Evolutionary conservation across 768 basidiomycete species (phyloP).

Genomic region (Strobilomyces dryophilus): DNA sequence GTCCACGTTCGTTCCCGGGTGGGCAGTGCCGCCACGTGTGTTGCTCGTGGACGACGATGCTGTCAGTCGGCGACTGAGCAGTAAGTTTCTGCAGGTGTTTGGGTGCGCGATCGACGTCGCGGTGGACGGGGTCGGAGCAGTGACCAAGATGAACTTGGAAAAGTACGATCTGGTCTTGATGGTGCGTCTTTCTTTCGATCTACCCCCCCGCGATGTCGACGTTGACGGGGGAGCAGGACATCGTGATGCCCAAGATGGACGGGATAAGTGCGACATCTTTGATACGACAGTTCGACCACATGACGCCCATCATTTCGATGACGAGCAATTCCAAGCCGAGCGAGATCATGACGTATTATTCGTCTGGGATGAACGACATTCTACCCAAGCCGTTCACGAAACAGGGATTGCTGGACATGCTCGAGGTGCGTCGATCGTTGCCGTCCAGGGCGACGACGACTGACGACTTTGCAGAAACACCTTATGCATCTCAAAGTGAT

Average conservation of each 20-base stretch:
- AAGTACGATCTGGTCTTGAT: conserved; percentile 96
- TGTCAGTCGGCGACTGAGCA: conserved; percentile 81
- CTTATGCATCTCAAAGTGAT: conserved; percentile 83
- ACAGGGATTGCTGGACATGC: conserved; percentile 84
- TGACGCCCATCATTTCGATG: conserved; percentile 98
- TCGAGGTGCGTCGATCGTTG: conserved; percentile 57
- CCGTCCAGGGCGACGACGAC: not conserved
- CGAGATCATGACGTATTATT: conserved; percentile 81
- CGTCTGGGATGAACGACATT: conserved; percentile 89
- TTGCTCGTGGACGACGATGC: conserved; percentile 94
- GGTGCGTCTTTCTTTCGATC: conserved; percentile 48
- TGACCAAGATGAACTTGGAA: conserved; percentile 94
- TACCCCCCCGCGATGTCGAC: too few species aligned
- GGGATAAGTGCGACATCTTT: conserved; percentile 89
- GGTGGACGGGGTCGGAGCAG: conserved; percentile 87
- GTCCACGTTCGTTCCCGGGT: conserved; percentile 81
- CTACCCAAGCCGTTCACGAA: conserved; percentile 98
- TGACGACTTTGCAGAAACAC: conserved; percentile 56
- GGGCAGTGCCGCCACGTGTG: conserved; percentile 89
- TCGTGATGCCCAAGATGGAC: conserved; percentile 89
- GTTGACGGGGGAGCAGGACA: conserved; percentile 55
- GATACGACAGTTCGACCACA: conserved; percentile 91
- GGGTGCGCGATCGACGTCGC: conserved; percentile 94
- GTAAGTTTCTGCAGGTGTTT: conserved; percentile 93
- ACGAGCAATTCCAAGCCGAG: conserved; percentile 89